Conservation (phyloP, 169 alveolate genomes). For the Plasmodium gaboni region DNA sequence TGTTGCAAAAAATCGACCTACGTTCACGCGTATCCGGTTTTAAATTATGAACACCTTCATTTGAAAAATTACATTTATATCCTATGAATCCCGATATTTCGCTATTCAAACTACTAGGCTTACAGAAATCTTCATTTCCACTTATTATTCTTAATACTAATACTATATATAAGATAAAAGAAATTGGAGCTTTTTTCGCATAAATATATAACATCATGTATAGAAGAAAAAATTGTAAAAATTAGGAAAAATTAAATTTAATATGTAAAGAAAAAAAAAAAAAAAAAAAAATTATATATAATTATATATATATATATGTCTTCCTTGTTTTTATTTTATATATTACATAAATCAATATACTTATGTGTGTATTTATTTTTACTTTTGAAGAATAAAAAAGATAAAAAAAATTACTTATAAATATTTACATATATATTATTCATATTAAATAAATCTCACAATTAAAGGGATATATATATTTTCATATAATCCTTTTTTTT, state of each 20-base stretch:
- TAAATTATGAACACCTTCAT: slow-evolving; percentile 52
- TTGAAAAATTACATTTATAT: slow-evolving; percentile 53
- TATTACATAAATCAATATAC: background rate
- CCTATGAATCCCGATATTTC: slow-evolving; percentile 48
- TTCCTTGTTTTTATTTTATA: background rate
- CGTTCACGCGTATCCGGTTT: slow-evolving; percentile 45
- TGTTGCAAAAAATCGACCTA: slow-evolving; percentile 42
- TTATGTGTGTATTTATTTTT: background rate
- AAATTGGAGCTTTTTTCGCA: background rate
- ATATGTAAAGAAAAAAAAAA: background rate
- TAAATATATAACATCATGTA: slow-evolving; percentile 3
- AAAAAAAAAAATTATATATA: background rate
- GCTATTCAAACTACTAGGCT: slow-evolving; percentile 6
- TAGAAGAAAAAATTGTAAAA: background rate
- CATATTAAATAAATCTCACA: too few relatives aligned
- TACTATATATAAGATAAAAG: background rate
- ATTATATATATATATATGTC: background rate
- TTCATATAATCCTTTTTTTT: too few relatives aligned
- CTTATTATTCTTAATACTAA: background rate
- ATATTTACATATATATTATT: background rate
- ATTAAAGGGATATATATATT: too few relatives aligned
- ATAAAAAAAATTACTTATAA: background rate
- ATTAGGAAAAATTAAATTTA: background rate
- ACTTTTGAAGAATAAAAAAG: background rate
- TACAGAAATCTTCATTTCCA: slow-evolving; percentile 9